These are phyloP conservation scores for Mallotus repandus DNA, from an alignment of 441 rosid genomes.

Conservation along the genomic window DNA sequence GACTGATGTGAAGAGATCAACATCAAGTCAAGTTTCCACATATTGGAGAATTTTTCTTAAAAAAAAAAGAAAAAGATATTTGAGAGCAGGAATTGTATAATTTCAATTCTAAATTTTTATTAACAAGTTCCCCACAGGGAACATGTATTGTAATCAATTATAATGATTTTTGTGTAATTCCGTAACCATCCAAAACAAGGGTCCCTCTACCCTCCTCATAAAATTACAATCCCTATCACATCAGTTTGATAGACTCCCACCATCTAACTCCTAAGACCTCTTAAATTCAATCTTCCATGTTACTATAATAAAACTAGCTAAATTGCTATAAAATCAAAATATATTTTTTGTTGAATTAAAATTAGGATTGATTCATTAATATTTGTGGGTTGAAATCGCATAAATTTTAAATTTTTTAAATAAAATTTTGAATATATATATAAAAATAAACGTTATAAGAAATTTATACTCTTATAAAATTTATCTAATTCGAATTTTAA, in stretches of 20 bases:
- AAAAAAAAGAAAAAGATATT: neutral
- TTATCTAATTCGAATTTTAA: too few relatives aligned
- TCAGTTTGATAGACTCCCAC: conserved; percentile 37
- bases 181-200: conserved; percentile 9
- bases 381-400: too few relatives aligned
- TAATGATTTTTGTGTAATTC: neutral
- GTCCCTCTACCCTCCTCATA: neutral
- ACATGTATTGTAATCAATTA: neutral
- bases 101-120: neutral
- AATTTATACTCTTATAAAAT: too few relatives aligned
- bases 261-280: conserved; percentile 21
- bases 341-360: too few relatives aligned
- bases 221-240: conserved; percentile 20
- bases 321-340: too few relatives aligned
- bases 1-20: conserved; percentile 14
- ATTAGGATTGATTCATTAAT: too few relatives aligned
- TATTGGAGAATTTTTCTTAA: too few relatives aligned
- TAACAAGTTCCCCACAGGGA: conserved; percentile 13
- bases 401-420: too few relatives aligned
- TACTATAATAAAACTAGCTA: too few relatives aligned
- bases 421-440: too few relatives aligned
- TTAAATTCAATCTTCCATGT: neutral
- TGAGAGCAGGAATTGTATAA: too few relatives aligned
- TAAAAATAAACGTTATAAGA: too few relatives aligned
- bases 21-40: conserved; percentile 4